Evolutionary conservation across 1,284 basidiomycete species (phyloP).

Genomic region (Anthracocystis walkeri): DNA sequence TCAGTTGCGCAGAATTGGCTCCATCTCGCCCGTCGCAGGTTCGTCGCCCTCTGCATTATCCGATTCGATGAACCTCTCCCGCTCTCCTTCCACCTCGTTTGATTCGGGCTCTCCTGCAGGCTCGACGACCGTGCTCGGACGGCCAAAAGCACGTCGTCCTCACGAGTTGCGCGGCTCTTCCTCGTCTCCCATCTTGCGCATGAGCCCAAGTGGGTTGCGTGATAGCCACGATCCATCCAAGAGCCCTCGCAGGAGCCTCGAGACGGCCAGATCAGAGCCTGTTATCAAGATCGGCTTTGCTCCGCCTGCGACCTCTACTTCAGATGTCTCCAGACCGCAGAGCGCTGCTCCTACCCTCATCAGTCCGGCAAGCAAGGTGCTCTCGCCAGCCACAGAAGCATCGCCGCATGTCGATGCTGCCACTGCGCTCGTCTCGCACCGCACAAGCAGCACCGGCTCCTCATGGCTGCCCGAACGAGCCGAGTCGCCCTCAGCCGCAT

Average conservation of each 20-base stretch:
- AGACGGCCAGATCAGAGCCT: slow-evolving; percentile 34
- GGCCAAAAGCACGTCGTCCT: slow-evolving; percentile 47
- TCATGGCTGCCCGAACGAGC: slow-evolving; percentile 41
- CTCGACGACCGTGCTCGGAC: slow-evolving; percentile 30
- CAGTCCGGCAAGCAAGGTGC: slow-evolving; percentile 38
- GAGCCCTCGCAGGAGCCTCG: slow-evolving; percentile 39
- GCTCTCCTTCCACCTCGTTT: slow-evolving; percentile 39
- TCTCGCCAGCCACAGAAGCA: slow-evolving; percentile 41
- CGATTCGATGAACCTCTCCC: slow-evolving; percentile 35
- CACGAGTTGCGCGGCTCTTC: slow-evolving; percentile 48
- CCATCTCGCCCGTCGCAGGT: slow-evolving; percentile 34
- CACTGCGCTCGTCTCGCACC: slow-evolving; percentile 35
- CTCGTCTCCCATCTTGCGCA: slow-evolving; percentile 44
- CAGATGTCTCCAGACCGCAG: slow-evolving; percentile 11
- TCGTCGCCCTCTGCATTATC: slow-evolving; percentile 32
- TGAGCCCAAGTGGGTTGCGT: slow-evolving; percentile 22
- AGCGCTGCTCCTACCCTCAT: slow-evolving; percentile 8
- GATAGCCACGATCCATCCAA: slow-evolving; percentile 28
- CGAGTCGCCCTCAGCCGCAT: slow-evolving; percentile 33
- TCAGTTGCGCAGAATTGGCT: slow-evolving; percentile 40
- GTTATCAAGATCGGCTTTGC: slow-evolving; percentile 41
- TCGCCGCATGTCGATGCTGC: slow-evolving; percentile 38
- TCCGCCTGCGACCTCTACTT: slow-evolving; percentile 12
- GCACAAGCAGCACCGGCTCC: slow-evolving; percentile 24
- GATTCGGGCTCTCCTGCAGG: slow-evolving; percentile 35